These are phyloP conservation scores for Mortierella sp. DNA, from an alignment of 371 early-diverging fungal genomes.

Conservation along the genomic window DNA sequence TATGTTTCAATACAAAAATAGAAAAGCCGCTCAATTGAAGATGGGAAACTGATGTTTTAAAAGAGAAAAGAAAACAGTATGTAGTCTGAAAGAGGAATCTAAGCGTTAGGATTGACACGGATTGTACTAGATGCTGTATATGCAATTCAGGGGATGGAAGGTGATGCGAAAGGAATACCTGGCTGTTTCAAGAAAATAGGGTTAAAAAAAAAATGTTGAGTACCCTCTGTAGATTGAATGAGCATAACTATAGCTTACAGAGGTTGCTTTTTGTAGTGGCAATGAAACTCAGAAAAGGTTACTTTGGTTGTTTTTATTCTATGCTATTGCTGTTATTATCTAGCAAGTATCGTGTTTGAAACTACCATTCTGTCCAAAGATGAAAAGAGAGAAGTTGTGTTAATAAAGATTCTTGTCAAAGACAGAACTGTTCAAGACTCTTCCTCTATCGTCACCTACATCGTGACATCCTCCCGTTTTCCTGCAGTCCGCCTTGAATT, in stretches of 20 bases:
- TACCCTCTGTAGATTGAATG: neutral
- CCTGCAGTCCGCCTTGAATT: slow-evolving; percentile 7
- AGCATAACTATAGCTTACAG: too few relatives aligned
- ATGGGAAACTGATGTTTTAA: neutral
- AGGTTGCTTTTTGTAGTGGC: too few relatives aligned
- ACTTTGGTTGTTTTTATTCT: neutral
- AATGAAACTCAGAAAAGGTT: too few relatives aligned
- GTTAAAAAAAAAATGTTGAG: too few relatives aligned
- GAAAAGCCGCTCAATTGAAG: too few relatives aligned
- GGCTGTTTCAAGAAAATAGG: too few relatives aligned
- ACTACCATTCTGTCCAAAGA: neutral
- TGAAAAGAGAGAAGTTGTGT: neutral
- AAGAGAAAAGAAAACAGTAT: neutral
- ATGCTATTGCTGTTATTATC: neutral
- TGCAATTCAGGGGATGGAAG: neutral
- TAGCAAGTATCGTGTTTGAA: neutral
- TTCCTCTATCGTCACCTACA: neutral
- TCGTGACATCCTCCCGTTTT: neutral
- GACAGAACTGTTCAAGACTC: neutral
- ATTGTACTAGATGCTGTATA: neutral
- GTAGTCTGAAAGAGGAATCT: neutral
- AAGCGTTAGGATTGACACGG: neutral
- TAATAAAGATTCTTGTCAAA: neutral
- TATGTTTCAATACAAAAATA: neutral
- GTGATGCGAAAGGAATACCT: neutral